These are phyloP conservation scores for Dimocarpus longan DNA, from an alignment of 345 rosid genomes.

Conservation along the genomic window DNA sequence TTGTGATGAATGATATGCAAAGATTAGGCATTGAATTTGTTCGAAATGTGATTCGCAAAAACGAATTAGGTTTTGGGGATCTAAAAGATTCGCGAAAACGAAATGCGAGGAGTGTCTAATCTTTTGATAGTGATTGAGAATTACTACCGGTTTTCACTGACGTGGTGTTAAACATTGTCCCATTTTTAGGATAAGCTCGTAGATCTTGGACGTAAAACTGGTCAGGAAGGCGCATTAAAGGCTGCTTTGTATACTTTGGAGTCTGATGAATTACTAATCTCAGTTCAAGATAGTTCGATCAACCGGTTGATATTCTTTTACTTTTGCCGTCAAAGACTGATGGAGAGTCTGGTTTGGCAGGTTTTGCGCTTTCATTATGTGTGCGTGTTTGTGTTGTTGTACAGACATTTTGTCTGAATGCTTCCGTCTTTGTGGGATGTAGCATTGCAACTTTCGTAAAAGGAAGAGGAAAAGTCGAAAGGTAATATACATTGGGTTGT, in stretches of 20 bases:
- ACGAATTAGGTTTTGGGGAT: not conserved
- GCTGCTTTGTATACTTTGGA: constrained; percentile 28
- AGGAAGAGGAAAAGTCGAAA: constrained; percentile 5
- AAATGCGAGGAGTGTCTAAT: not conserved
- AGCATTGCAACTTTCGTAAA: constrained; percentile 23
- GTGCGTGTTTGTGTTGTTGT: constrained; percentile 26
- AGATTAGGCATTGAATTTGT: constrained; percentile 4
- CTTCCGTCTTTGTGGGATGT: constrained; percentile 6
- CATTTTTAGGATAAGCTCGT: constrained; percentile 20
- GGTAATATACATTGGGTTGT: constrained; percentile 15
- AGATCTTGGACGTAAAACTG: constrained; percentile 20
- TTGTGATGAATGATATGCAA: not conserved
- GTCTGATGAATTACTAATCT: constrained; percentile 11
- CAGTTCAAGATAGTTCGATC: constrained; percentile 1
- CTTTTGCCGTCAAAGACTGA: constrained; percentile 6
- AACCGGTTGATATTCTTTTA: constrained; percentile 1
- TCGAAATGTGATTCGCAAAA: not conserved
- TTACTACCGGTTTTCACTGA: not conserved
- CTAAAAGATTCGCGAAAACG: no score
- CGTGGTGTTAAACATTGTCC: not conserved
- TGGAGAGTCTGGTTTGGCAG: constrained; percentile 21
- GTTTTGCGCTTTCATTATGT: constrained; percentile 16
- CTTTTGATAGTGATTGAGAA: not conserved
- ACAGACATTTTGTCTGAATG: constrained; percentile 16
- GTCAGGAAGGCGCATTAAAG: constrained; percentile 20